Evolutionary conservation across 1,139 yeast genomes (phyloP), one percentile per base, ranked within the genome.

Genomic region (Yamadazyma dendronema): DNA sequence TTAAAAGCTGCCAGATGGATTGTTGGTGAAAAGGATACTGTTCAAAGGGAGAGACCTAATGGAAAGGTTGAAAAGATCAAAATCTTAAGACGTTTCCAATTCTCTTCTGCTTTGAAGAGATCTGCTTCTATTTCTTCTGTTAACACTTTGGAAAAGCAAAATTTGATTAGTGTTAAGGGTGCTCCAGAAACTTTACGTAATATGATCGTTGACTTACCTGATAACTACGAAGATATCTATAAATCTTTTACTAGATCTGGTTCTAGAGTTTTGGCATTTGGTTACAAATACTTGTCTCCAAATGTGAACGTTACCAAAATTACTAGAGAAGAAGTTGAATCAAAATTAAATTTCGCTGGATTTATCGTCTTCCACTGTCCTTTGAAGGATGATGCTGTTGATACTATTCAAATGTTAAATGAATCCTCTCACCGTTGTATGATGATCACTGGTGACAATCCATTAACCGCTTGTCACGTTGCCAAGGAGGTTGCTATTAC

Each of bases 381-480:
- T 26, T 78, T 92, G 73, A 92, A 92, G 62, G 75, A 74, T 31
- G 99, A 92, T 67, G 98, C 98, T 29, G 70, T 87, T 57, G 92
- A 82, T 50, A 84, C 97, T 33, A 84, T 92, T 50, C 72, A 80
- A 56, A 90, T 89, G 97, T 76, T 92, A 62, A 92, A 88, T 61
- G 95, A 89, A 57, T 89, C 97, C 1, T 82, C 94, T 39, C 99
- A 92, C 61, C 88, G 99, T 59, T 82, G 84, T 61, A 81, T 94
- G 35, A 92, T 92, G 98, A 94, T 94, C 54, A 92, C 99, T 41
- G 99, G 98, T 71, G 99, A 92, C 64, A 94, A 92, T 61, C 97
- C 98, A 26, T 77, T 92, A 57, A 92, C 99, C 47, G 99, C 98
- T 27, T 94, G 95, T 47, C 97, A 92, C 59, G 98, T 92, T 52